These are phyloP conservation scores for Fusarium paranaense DNA, from an alignment of 2,329 filamentous ascomycete genomes.

Conservation along the genomic window DNA sequence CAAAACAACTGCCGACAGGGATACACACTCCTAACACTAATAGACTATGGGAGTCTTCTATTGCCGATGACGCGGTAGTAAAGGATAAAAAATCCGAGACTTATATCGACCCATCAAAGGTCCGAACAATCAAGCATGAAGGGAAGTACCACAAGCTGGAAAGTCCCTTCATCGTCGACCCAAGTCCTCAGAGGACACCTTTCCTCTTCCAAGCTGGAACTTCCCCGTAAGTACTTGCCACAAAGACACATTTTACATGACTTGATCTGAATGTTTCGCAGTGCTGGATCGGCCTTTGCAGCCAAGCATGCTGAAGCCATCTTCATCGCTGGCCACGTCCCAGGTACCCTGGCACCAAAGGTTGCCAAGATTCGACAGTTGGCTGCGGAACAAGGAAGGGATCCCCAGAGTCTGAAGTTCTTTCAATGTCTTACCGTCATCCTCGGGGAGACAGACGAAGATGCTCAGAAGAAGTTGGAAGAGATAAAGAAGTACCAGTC, in stretches of 20 bases:
- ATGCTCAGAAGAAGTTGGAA: not conserved
- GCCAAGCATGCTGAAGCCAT: conserved; percentile 71
- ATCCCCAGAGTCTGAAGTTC: conserved; percentile 11
- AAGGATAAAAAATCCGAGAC: conserved; percentile 60
- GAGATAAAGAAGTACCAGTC: conserved; percentile 7
- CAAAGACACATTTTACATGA: no score
- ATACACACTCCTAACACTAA: no score
- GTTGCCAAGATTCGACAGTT: conserved; percentile 6
- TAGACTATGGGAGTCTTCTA: conserved; percentile 21
- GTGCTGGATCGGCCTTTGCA: conserved; percentile 65
- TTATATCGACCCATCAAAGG: conserved; percentile 54
- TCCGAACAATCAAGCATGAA: conserved; percentile 69
- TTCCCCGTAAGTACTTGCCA: conserved; percentile 51
- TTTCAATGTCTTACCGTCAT: conserved; percentile 11
- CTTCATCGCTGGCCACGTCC: conserved; percentile 64
- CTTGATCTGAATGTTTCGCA: no score
- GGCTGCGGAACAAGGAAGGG: not conserved
- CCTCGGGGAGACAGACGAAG: conserved; percentile 7
- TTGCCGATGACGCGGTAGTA: conserved; percentile 10
- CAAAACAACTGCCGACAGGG: accelerated
- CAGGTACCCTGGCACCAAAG: conserved; percentile 5
- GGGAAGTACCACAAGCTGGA: conserved; percentile 61
- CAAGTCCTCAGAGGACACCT: conserved; percentile 66
- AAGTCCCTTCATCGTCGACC: conserved; percentile 13
- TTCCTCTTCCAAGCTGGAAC: conserved; percentile 72